Evolutionary conservation across 352 stramenopile genomes (phyloP), one percentile per base, ranked within the genome.

Genomic region (Blastocystis sp.): DNA sequence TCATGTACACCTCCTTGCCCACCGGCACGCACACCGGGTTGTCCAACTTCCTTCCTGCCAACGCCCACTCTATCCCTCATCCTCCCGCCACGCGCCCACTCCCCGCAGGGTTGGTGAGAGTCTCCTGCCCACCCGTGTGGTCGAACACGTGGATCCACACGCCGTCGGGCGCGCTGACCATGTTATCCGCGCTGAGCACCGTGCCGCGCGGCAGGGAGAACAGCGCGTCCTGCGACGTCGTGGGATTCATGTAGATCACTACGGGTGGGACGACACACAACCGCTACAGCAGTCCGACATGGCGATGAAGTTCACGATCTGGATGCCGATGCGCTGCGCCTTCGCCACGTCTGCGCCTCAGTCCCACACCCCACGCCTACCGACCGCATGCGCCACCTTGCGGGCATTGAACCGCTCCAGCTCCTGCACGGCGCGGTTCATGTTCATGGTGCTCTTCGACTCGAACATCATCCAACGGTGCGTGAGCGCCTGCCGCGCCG

Each of bases 391-490:
- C n/a, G 74, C 74, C 42, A 42, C 69, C 21, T 38, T 84, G 11
- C 74, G 24, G 17, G 57, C 57, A 42, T 84, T 68, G 54, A 68
- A 84, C 17, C 74, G 74, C 40, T 84, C 74, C 3, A 84, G 28
- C 60, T 84, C 74, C 61, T 84, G 74, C 42, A 84, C 74, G 42
- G 74, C 74, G 42, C 74, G 74, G 28, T 84, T 84, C 74, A 84
- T 84, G 40, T 84, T 84, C 74, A 84, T 68, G 1, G 74, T 84
- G 24, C 45, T 68, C 52, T 68, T 62, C 48, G 74, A 84, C 2
- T 62, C 74, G 40, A 84, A 84, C 74, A 84, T 84, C 74, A 84
- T 84, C 74, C 74, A 84, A 14, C 60, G 74, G 42, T 84, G 74
- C n/a, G 52, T 68, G 19, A 84, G n/a, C 40, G 74, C 74, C 74